These are phyloP conservation scores for Psilocybe cubensis DNA, from an alignment of 768 basidiomycete species.

Conservation along the genomic window DNA sequence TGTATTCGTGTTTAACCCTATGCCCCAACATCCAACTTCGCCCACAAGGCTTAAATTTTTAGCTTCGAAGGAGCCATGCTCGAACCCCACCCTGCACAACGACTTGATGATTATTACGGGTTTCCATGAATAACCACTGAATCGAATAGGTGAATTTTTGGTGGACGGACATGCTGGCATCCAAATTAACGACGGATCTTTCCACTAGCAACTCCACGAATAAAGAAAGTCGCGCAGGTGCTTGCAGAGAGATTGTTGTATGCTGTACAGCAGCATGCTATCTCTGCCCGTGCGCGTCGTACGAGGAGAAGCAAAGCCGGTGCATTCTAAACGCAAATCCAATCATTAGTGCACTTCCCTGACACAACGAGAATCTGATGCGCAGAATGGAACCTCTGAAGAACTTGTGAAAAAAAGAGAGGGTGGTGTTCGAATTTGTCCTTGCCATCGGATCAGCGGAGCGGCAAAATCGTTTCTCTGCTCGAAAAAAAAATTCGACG, in stretches of 20 bases:
- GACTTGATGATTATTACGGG: neutral
- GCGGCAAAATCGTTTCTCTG: neutral
- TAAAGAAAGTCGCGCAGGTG: too few relatives aligned
- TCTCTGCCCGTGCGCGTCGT: neutral
- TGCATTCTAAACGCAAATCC: neutral
- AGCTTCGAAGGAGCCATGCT: neutral
- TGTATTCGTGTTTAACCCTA: neutral
- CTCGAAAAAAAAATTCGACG: neutral
- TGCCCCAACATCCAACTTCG: neutral
- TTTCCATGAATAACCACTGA: neutral
- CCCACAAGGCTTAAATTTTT: too few relatives aligned
- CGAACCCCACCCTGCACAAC: neutral
- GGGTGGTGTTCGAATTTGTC: neutral
- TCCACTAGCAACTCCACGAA: too few relatives aligned
- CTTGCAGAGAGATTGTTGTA: neutral
- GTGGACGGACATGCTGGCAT: too few relatives aligned
- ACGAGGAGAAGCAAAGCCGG: neutral
- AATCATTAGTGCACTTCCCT: neutral
- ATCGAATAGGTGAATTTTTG: too few relatives aligned
- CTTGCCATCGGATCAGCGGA: neutral
- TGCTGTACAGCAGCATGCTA: neutral
- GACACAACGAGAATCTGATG: neutral
- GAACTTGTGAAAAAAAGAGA: neutral
- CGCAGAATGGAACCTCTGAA: neutral
- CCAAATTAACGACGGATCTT: neutral